Evolutionary conservation across 495 filamentous ascomycete species (phyloP).

Genomic region (Xylaria longipes): DNA sequence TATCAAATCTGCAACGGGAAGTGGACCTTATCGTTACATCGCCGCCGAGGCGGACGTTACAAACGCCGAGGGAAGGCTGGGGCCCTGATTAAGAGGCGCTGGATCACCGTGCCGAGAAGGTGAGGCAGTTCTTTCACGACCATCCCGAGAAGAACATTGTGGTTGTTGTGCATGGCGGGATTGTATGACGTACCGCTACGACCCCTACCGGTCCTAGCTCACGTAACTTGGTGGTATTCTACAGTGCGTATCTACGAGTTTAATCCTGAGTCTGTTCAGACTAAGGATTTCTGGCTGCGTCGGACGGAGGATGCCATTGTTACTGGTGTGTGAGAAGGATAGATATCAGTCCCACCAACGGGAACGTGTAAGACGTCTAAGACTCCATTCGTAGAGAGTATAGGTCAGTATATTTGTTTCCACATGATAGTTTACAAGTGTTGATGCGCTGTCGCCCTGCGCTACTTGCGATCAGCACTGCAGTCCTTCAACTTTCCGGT

Average conservation of each 20-base stretch:
- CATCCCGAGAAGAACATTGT: slow-evolving; percentile 63
- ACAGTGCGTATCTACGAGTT: slow-evolving; percentile 67
- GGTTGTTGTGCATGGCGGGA: slow-evolving; percentile 63
- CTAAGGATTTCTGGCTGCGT: slow-evolving; percentile 33
- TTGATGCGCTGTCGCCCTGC: background rate
- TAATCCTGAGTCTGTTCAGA: slow-evolving; percentile 33
- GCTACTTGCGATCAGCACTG: slow-evolving; percentile 6
- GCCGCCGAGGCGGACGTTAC: slow-evolving; percentile 31
- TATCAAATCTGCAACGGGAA: slow-evolving; percentile 25
- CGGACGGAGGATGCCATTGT: slow-evolving; percentile 24
- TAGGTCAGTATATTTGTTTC: background rate
- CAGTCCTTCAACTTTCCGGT: background rate
- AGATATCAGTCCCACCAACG: slow-evolving; percentile 28
- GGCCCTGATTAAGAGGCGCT: slow-evolving; percentile 27
- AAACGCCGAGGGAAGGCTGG: slow-evolving; percentile 33
- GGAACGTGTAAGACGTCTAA: slow-evolving; percentile 14
- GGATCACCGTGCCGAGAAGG: slow-evolving; percentile 23
- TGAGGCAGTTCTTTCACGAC: slow-evolving; percentile 41
- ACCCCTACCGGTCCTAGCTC: slow-evolving; percentile 43
- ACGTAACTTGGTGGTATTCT: slow-evolving; percentile 56
- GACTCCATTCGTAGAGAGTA: background rate
- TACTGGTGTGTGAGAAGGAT: slow-evolving; percentile 36
- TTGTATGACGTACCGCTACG: slow-evolving; percentile 48
- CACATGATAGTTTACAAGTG: background rate
- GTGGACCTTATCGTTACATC: slow-evolving; percentile 33